A percentile compares a stretch with the other conserved stretches of the same genome.
phyloP scores from a whole-genome alignment of 139 green algal species.

The Chlamydomonas sphaeroides region DNA sequence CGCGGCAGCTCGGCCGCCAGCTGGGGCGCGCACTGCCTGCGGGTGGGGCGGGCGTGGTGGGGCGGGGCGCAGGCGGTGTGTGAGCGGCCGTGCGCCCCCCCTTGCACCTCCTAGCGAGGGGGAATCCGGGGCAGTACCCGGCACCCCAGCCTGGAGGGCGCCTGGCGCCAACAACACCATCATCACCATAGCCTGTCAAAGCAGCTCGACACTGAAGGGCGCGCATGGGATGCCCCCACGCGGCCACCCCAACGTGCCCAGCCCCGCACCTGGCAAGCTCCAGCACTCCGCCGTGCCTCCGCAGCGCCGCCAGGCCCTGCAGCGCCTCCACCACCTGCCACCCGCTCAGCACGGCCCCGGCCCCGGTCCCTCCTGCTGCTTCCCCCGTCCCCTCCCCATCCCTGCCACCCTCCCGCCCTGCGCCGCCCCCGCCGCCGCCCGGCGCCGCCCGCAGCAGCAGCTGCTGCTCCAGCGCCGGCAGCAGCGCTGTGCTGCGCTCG shows the following conservation, averaged over 20 bases:
- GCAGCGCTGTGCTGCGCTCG: neutral
- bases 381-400: neutral
- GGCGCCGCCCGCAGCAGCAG: neutral
- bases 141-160: no score
- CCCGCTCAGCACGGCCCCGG: neutral
- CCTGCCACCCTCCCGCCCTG: neutral
- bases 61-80: no score
- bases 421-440: neutral
- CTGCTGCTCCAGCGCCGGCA: constrained; percentile 3
- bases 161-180: no score
- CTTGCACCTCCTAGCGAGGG: no score
- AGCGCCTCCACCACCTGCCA: neutral
- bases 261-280: constrained; percentile 7
- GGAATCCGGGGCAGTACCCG: no score
- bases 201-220: no score
- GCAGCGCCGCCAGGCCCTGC: constrained; percentile 11
- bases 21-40: no score
- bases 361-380: neutral
- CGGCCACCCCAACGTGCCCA: no score
- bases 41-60: no score
- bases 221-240: no score
- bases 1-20: neutral
- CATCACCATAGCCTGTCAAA: no score
- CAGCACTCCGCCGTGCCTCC: neutral
- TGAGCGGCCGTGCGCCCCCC: neutral